A percentile compares a stretch with the other conserved stretches of the same genome.
Evolutionary conservation across 805 yeast species (phyloP).

Genomic region (Cyberlindnera saturnus): DNA sequence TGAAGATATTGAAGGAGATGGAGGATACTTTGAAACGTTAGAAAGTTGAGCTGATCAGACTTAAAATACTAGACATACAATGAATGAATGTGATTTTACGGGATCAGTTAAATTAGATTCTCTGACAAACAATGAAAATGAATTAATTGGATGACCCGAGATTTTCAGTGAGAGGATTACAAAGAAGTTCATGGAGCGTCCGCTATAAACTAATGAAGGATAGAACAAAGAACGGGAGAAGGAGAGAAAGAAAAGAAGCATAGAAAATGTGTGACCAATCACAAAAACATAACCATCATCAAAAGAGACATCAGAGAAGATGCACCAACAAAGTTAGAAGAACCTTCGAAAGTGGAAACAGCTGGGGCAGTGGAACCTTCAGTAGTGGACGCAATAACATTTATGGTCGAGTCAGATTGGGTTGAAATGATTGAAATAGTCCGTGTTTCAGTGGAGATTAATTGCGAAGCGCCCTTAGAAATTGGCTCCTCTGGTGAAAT

Average conservation of each 20-base stretch:
- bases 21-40: conserved; percentile 3
- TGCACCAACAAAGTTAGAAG: conserved; percentile 1
- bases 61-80: too few relatives aligned
- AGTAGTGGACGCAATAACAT: neutral
- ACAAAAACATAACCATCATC: neutral
- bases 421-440: neutral
- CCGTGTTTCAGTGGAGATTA: neutral
- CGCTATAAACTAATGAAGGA: too few relatives aligned
- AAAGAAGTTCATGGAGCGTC: too few relatives aligned
- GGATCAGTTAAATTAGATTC: too few relatives aligned
- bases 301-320: conserved; percentile 2
- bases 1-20: conserved; percentile 13
- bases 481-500: conserved; percentile 8
- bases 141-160: too few relatives aligned
- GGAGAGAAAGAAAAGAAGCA: neutral
- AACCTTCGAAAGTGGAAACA: conserved; percentile 1
- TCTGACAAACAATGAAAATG: too few relatives aligned
- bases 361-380: neutral
- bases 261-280: neutral
- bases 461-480: neutral
- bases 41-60: too few relatives aligned
- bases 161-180: too few relatives aligned
- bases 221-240: neutral
- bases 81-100: too few relatives aligned
- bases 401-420: neutral